Conservation (phyloP, 768 basidiomycete genomes). For the Gautieria morchelliformis region DNA sequence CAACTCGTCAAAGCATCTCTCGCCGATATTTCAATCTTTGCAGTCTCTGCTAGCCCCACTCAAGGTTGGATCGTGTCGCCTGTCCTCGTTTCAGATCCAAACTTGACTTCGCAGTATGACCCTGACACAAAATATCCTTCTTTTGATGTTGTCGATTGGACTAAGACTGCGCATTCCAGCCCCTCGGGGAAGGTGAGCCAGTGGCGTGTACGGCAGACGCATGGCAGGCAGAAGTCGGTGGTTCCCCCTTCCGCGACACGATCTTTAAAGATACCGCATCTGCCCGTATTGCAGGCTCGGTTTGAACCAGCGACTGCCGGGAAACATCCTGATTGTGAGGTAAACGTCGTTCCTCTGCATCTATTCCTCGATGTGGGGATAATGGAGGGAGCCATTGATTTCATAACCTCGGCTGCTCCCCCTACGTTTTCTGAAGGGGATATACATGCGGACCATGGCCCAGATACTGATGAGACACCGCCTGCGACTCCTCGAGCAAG, state of each 20-base stretch:
- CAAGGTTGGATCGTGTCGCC: background rate
- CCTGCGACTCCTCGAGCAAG: slow-evolving; percentile 27
- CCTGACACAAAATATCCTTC: slow-evolving; percentile 30
- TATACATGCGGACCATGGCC: slow-evolving; percentile 15
- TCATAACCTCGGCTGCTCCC: background rate
- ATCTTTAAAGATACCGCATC: slow-evolving; percentile 5
- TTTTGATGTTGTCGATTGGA: slow-evolving; percentile 60
- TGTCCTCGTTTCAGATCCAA: slow-evolving; percentile 58
- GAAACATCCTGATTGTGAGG: background rate
- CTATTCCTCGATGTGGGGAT: slow-evolving; percentile 60
- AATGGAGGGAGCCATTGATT: slow-evolving; percentile 11
- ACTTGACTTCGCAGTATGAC: slow-evolving; percentile 49
- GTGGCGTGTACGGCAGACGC: slow-evolving; percentile 45
- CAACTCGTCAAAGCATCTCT: background rate
- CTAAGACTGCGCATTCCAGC: slow-evolving; percentile 28
- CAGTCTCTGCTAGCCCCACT: background rate
- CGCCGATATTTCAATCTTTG: background rate
- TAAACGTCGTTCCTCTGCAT: slow-evolving; percentile 45
- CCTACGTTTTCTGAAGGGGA: slow-evolving; percentile 7
- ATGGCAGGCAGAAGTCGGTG: slow-evolving; percentile 15
- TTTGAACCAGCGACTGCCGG: background rate
- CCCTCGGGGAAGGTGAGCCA: slow-evolving; percentile 45
- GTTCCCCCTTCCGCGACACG: slow-evolving; percentile 7
- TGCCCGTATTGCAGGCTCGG: slow-evolving; percentile 33
- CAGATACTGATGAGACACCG: slow-evolving; percentile 27